A percentile compares a stretch with the other conserved stretches of the same genome.
Evolutionary conservation across 106 monocot species (phyloP).

Genomic region (Dioscorea alata): DNA sequence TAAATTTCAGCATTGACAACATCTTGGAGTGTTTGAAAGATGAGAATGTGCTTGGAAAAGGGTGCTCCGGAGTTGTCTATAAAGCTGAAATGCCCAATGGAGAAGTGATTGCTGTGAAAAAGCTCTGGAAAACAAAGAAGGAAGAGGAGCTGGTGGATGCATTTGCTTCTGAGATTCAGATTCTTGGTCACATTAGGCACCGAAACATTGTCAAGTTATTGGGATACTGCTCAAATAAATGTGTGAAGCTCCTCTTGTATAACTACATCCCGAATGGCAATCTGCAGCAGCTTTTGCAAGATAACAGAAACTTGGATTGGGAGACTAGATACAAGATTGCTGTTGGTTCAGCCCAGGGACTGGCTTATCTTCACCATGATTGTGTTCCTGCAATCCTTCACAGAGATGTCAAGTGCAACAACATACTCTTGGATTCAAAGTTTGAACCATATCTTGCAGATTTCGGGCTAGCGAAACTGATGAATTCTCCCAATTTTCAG

Average conservation of each 20-base stretch:
- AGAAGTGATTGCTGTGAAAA: slow-evolving; percentile 64
- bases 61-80: slow-evolving; percentile 66
- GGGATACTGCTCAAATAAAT: slow-evolving; percentile 62
- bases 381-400: slow-evolving; percentile 85
- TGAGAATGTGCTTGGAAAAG: slow-evolving; percentile 65
- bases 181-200: slow-evolving; percentile 65
- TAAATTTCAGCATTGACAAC: slow-evolving; percentile 51
- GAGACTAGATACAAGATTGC: slow-evolving; percentile 89
- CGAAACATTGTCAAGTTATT: slow-evolving; percentile 66
- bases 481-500: slow-evolving; percentile 67
- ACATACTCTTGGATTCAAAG: slow-evolving; percentile 77
- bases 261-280: slow-evolving; percentile 76
- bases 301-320: slow-evolving; percentile 78
- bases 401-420: slow-evolving; percentile 93
- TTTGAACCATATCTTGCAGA: slow-evolving; percentile 86
- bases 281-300: slow-evolving; percentile 58
- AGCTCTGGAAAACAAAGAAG: slow-evolving; percentile 48
- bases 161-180: slow-evolving; percentile 60
- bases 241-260: slow-evolving; percentile 51
- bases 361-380: slow-evolving; percentile 92
- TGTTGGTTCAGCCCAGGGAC: slow-evolving; percentile 74
- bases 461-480: slow-evolving; percentile 87
- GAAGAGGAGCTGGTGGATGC: slow-evolving; percentile 41
- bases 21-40: slow-evolving; percentile 50
- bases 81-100: slow-evolving; percentile 72